Evolutionary conservation across 129 eudicot species (phyloP).

Genomic region (Cynara cardunculus): DNA sequence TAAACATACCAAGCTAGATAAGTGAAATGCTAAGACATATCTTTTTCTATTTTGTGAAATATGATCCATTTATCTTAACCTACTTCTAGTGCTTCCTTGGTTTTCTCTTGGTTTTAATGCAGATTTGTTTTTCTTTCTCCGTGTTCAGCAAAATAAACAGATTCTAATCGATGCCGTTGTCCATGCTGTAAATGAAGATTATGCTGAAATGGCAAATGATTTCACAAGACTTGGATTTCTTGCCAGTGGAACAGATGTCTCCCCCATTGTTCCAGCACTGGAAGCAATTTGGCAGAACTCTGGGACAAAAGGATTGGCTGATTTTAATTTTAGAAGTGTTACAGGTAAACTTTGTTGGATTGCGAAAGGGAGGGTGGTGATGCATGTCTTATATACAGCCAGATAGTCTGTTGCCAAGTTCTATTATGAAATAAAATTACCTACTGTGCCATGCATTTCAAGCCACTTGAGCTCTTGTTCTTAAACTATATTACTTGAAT

Average conservation of each 20-base stretch:
- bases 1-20: neutral
- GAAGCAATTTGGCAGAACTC: slow-evolving; percentile 99
- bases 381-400: neutral
- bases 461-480: neutral
- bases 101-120: neutral
- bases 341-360: slow-evolving; percentile 52
- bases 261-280: slow-evolving; percentile 92
- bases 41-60: neutral
- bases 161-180: slow-evolving; percentile 97
- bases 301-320: slow-evolving; percentile 84
- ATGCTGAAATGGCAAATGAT: slow-evolving; percentile 96
- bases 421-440: neutral
- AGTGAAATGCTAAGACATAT: neutral
- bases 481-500: neutral
- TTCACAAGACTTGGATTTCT: slow-evolving; percentile 98
- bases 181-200: slow-evolving; percentile 99
- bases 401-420: neutral
- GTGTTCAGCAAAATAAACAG: slow-evolving; percentile 87
- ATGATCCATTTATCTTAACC: neutral
- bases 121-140: neutral
- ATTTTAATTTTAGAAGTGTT: slow-evolving; percentile 98
- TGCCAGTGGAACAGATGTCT: slow-evolving; percentile 89
- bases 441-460: neutral
- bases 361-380: neutral
- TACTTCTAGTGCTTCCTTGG: neutral